These are phyloP conservation scores for Coniochaeta prunicola DNA, from an alignment of 2,329 filamentous ascomycete species.

Conservation along the genomic window DNA sequence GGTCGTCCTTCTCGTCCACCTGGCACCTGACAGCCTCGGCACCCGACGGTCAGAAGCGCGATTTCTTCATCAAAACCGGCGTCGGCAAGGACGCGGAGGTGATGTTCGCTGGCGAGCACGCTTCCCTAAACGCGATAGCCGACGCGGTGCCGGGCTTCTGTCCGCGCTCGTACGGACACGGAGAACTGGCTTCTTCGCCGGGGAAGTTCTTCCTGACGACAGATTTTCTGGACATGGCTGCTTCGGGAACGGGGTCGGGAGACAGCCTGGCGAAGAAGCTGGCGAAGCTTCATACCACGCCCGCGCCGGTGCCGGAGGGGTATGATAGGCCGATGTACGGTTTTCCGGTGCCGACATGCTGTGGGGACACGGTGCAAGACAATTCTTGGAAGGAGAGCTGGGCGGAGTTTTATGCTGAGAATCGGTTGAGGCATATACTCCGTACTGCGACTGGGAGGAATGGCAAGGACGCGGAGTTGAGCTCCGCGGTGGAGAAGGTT, in stretches of 20 bases:
- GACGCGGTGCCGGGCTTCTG: conserved; percentile 65
- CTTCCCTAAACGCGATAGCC: conserved; percentile 77
- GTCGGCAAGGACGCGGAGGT: conserved; percentile 47
- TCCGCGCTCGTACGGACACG: conserved; percentile 68
- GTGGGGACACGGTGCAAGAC: conserved; percentile 75
- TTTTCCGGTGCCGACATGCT: conserved; percentile 79
- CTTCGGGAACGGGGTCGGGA: conserved; percentile 35
- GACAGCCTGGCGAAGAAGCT: conserved; percentile 66
- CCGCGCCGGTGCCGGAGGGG: conserved; percentile 58
- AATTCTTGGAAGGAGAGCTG: conserved; percentile 69
- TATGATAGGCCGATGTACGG: conserved; percentile 62
- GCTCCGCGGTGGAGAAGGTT: conserved; percentile 56
- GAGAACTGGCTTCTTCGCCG: conserved; percentile 47
- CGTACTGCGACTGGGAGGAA: conserved; percentile 50
- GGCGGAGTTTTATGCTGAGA: conserved; percentile 80
- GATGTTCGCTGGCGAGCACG: conserved; percentile 78
- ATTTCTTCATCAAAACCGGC: conserved; percentile 68
- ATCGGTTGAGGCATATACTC: conserved; percentile 61
- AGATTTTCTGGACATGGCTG: conserved; percentile 66
- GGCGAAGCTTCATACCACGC: conserved; percentile 69
- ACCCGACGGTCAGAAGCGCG: not conserved
- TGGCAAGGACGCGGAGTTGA: conserved; percentile 56
- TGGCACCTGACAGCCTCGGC: not conserved
- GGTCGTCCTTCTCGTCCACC: conserved; percentile 1
- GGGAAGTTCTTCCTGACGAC: conserved; percentile 56